These are phyloP conservation scores for Solanum lycopersicoides DNA, from an alignment of 257 asterid genomes.

Conservation along the genomic window DNA sequence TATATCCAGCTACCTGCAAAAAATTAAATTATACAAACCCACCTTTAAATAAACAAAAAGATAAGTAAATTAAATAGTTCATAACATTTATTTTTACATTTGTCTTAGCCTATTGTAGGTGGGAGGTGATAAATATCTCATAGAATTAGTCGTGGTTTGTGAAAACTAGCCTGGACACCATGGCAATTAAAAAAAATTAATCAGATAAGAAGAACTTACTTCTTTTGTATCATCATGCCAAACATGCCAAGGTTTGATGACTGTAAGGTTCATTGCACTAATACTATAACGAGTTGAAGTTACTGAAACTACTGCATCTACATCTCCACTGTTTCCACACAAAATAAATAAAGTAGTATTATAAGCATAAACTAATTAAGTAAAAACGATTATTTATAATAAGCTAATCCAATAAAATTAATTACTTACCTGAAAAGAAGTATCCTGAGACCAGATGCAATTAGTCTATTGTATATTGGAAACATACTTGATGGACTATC, in stretches of 20 bases:
- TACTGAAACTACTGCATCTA: conserved; percentile 31
- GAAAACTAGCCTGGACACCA: background rate
- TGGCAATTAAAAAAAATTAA: background rate
- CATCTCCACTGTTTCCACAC: conserved; percentile 26
- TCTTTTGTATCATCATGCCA: conserved; percentile 18
- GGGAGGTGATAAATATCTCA: background rate
- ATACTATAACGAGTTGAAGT: conserved; percentile 26
- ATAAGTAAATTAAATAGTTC: background rate
- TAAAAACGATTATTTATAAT: background rate
- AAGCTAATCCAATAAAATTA: background rate
- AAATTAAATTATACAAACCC: background rate
- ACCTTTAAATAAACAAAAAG: background rate
- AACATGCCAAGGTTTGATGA: conserved; percentile 25
- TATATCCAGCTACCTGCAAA: conserved; percentile 27
- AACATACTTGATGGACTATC: conserved; percentile 31
- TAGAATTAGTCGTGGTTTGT: background rate
- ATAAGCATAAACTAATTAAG: background rate
- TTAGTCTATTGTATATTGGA: conserved; percentile 17
- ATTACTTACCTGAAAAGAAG: conserved; percentile 24
- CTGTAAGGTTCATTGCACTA: conserved; percentile 24
- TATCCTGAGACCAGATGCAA: conserved; percentile 26
- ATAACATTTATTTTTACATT: background rate
- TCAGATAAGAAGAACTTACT: background rate
- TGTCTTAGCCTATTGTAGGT: background rate
- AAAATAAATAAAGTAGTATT: background rate